Base-by-base conservation (phyloP, 2,329 filamentous ascomycete genomes). In the Fusarium oxysporum region DNA sequence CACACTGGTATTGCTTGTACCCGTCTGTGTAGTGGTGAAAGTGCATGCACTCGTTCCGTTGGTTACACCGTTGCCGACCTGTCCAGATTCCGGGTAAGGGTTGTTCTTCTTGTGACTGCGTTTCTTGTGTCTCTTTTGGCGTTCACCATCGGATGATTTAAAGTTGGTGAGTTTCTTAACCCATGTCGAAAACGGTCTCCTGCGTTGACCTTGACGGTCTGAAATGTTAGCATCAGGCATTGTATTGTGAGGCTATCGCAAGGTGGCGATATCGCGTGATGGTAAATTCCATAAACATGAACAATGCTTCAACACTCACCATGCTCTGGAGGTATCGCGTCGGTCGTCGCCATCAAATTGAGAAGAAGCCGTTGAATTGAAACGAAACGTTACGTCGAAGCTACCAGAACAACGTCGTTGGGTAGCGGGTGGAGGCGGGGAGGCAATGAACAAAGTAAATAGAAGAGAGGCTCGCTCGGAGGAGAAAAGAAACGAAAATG, bases 121-220 rank as follows among this genome's bases (percentile, higher is more conserved):
- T 82, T 92, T 93, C 72, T 85, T 86, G 57, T 85, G 67, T 78
- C 82, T 71, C 80, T 82, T 78, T 79, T 82, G 65, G 77, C 82
- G 75, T 45, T 86, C 86, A 68, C 90, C 87, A 71, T 88, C 90
- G 37, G 91, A 92, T 8, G 85, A 87, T 82, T 97, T 98, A 83
- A 97, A 92, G 81, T 92, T 96, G 70, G 95, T 92, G 64, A 98
- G 89, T 79, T 95, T 95, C 87, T 95, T 97, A 86, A 99, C 94
- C 93, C 96, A 97, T 75, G 92, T 93, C 51, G 95, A 90, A 80
- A 98, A 98, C 30, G 95, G 96, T 72, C 93, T 91, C 77, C 95
- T 92, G 74, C 94, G 92, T 77, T 89, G 89, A 79, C 83, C 75
- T 74, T 88, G 87, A 75, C 91, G 89, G 81, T 95, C 92, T 95